Percentiles rank a stretch among this genome's conserved stretches.
Conservation (phyloP, 2,329 filamentous ascomycete genomes). For the Sclerotinia nivalis region DNA sequence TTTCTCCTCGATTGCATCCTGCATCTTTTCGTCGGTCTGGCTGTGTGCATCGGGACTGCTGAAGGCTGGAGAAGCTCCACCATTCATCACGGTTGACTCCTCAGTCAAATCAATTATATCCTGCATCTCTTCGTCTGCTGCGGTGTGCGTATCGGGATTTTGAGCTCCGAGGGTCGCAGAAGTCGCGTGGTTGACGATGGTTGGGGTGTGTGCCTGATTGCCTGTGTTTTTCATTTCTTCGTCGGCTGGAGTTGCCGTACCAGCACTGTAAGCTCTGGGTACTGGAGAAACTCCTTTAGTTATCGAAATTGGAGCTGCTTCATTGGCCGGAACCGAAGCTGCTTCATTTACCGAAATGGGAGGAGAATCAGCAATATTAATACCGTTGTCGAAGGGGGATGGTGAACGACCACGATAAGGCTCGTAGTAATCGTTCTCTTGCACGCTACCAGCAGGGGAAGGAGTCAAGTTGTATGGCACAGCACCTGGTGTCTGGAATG, state of each 20-base stretch:
- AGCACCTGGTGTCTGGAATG: constrained; percentile 8
- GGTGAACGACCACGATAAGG: background rate
- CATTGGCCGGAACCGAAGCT: background rate
- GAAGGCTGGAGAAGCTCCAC: background rate
- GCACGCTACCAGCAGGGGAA: background rate
- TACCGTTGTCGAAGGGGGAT: background rate
- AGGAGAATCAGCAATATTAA: background rate
- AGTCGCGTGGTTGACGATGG: background rate
- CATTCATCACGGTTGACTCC: background rate
- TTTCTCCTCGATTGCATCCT: too few relatives aligned
- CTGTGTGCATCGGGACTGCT: background rate
- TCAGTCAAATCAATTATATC: background rate
- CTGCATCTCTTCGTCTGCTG: background rate
- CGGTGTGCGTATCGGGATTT: too few relatives aligned
- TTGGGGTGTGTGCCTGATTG: background rate
- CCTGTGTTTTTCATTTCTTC: background rate
- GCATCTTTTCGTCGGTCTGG: background rate
- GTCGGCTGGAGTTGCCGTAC: background rate
- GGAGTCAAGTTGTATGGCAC: constrained; percentile 10
- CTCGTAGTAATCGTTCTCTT: background rate
- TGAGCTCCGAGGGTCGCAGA: background rate
- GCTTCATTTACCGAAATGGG: background rate
- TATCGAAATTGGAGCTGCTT: background rate
- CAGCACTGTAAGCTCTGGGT: background rate
- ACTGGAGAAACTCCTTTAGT: background rate